Evolutionary conservation across 768 basidiomycete species (phyloP).

Genomic region (Termitomyces sp.): DNA sequence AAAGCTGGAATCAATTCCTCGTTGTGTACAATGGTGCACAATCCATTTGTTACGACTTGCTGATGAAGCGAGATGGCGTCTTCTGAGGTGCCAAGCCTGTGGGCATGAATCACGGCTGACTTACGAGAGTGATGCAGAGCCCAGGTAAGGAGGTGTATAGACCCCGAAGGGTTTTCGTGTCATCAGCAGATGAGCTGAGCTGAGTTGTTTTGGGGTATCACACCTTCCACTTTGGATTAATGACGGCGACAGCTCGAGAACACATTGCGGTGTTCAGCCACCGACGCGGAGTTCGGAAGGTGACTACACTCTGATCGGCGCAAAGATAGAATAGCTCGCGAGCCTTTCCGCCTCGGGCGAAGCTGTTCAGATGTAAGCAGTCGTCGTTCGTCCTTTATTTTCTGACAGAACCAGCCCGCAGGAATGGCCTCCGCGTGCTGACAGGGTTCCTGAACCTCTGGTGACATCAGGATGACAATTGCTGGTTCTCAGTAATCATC

Average conservation of each 20-base stretch:
- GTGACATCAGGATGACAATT: not conserved
- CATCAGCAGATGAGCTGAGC: not conserved
- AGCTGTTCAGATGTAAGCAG: not conserved
- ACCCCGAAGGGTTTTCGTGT: not conserved
- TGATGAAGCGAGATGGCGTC: not conserved
- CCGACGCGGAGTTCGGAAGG: not conserved
- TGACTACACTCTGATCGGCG: not conserved
- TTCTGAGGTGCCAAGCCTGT: not conserved
- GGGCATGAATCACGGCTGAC: not conserved
- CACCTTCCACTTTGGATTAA: not conserved
- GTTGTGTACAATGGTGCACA: no score
- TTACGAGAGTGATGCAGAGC: not conserved
- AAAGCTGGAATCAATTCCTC: no score
- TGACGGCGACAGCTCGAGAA: not conserved
- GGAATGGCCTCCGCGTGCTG: not conserved
- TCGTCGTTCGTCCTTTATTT: not conserved
- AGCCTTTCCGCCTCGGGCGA: conserved; percentile 1
- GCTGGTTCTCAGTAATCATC: no score
- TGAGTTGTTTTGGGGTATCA: not conserved
- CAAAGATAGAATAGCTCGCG: not conserved
- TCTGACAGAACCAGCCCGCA: not conserved
- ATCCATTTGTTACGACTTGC: no score
- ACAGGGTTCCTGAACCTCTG: not conserved
- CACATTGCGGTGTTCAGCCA: not conserved
- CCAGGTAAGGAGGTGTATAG: not conserved